Evolutionary conservation across 1,284 basidiomycete species (phyloP).

Genomic region (Trichosporon ovoides): DNA sequence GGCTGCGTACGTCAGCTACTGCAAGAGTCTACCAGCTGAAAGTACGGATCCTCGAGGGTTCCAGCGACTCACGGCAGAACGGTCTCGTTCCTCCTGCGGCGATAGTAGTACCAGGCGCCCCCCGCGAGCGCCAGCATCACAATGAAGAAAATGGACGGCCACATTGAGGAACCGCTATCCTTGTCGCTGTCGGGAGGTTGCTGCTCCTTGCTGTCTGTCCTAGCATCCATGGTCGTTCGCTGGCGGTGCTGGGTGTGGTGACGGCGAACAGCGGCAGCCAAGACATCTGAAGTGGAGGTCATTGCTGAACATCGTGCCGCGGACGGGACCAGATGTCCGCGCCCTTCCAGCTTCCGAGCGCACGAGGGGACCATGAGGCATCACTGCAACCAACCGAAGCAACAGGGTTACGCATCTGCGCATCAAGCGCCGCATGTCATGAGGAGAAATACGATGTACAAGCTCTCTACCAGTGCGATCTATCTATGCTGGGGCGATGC

Average conservation of each 20-base stretch:
- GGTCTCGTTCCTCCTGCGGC: neutral
- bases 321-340: conserved; percentile 3
- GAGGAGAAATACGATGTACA: neutral
- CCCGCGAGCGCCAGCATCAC: conserved; percentile 6
- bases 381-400: neutral
- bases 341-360: no score
- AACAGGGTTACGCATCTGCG: neutral
- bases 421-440: neutral
- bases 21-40: no score
- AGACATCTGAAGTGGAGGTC: neutral
- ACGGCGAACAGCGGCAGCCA: neutral
- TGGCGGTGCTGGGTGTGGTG: neutral
- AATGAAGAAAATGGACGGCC: conserved; percentile 8
- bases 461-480: neutral
- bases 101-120: conserved; percentile 1
- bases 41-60: neutral
- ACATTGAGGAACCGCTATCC: neutral
- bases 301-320: neutral
- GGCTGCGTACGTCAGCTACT: neutral
- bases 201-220: neutral
- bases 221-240: neutral
- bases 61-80: conserved; percentile 4
- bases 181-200: neutral
- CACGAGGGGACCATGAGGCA: no score
- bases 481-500: conserved; percentile 50